A percentile compares a stretch with the other conserved stretches of the same genome.
Evolutionary conservation across 2,329 filamentous ascomycete species (phyloP).

Genomic region (Penicillium sp.): DNA sequence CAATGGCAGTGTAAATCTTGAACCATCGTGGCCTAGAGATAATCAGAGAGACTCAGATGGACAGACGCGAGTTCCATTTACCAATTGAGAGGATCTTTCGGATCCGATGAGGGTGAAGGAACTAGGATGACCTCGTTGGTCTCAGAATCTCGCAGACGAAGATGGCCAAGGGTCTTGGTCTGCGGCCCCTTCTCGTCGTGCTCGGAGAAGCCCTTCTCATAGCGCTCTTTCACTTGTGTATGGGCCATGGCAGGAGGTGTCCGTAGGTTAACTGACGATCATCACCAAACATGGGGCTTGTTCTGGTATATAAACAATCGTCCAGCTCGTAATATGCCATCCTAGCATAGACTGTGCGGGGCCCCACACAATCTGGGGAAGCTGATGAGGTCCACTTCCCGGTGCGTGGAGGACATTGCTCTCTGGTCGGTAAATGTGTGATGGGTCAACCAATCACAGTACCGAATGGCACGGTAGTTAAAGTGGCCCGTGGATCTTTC

Average conservation of each 20-base stretch:
- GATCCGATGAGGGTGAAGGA: slow-evolving; percentile 10
- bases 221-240: background rate
- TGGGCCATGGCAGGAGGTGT: background rate
- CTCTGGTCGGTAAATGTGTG: background rate
- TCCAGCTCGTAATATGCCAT: background rate
- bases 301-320: slow-evolving; percentile 1
- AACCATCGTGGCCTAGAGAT: slow-evolving; percentile 11
- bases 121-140: slow-evolving; percentile 11
- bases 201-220: background rate
- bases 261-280: background rate
- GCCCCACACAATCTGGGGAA: slow-evolving; percentile 11
- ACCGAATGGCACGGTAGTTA: background rate
- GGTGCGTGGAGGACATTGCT: background rate
- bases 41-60: background rate
- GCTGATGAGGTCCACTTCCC: slow-evolving; percentile 9
- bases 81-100: slow-evolving; percentile 14
- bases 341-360: background rate
- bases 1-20: slow-evolving; percentile 47
- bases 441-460: background rate
- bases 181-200: background rate
- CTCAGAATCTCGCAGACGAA: slow-evolving; percentile 10
- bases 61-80: background rate
- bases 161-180: slow-evolving; percentile 9
- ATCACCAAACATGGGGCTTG: background rate
- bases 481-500: background rate